phyloP scores from a whole-genome alignment of 106 monocot genomes.

The Xerophyta viscosa region DNA sequence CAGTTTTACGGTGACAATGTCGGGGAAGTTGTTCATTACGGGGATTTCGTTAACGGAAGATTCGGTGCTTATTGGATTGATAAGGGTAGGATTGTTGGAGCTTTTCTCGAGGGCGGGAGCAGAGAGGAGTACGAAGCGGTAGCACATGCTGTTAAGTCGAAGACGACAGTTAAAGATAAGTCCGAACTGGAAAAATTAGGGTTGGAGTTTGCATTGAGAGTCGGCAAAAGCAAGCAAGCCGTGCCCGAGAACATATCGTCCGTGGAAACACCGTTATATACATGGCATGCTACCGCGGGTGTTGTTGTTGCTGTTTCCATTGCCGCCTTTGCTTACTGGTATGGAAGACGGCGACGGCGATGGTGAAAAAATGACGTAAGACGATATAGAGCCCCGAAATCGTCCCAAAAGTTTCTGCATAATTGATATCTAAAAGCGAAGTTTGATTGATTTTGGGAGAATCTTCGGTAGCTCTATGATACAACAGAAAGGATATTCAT shows the following conservation, averaged over 20 bases:
- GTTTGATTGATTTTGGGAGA: too few relatives aligned
- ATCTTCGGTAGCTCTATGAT: too few relatives aligned
- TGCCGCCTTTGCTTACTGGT: slow-evolving; percentile 74
- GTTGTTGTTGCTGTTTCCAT: slow-evolving; percentile 47
- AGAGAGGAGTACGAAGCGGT: slow-evolving; percentile 81
- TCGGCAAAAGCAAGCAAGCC: slow-evolving; percentile 21
- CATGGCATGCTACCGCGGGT: slow-evolving; percentile 59
- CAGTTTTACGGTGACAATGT: slow-evolving; percentile 92
- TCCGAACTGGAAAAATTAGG: slow-evolving; percentile 55
- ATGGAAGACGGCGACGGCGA: slow-evolving; percentile 49
- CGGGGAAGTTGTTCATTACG: slow-evolving; percentile 77
- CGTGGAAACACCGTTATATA: slow-evolving; percentile 32
- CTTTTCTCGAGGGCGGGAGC: slow-evolving; percentile 82
- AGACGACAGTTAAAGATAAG: slow-evolving; percentile 21
- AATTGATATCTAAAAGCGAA: too few relatives aligned
- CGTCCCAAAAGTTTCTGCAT: too few relatives aligned
- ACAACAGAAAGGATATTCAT: too few relatives aligned
- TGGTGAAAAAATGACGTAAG: too few relatives aligned
- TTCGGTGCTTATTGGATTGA: slow-evolving; percentile 89
- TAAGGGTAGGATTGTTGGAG: slow-evolving; percentile 49
- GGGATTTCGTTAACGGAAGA: slow-evolving; percentile 43
- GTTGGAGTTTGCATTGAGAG: slow-evolving; percentile 46
- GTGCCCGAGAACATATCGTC: slow-evolving; percentile 10
- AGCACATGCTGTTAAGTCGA: slow-evolving; percentile 43
- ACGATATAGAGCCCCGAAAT: too few relatives aligned